Base-by-base conservation (phyloP, 192 early-diverging fungal genomes). In the Dimargaris cristalligena region DNA sequence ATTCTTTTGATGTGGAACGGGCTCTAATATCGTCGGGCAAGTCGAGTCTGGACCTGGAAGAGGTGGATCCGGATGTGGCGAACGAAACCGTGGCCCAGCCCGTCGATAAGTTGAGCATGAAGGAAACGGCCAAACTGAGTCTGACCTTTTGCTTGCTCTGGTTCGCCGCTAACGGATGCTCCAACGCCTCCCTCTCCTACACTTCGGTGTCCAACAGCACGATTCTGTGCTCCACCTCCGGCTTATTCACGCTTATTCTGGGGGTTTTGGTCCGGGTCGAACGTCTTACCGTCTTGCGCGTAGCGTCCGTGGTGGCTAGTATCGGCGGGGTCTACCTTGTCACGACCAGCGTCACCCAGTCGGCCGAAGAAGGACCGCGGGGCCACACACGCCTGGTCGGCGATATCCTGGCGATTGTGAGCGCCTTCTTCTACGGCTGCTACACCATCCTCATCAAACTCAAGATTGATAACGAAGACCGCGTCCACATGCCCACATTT, bases 101-200 rank as follows among this genome's bases (percentile, higher is more conserved):
- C n/a, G 25, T 54, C 3, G 52, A 54, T 4, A 54, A 54, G 61
- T 63, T 74, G 45, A 64, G 64, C 0, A 49, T 62, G 29, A 55
- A 66, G 29, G 74, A 84, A 68, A 78, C 78, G 16, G 79, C 80
- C 0, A 62, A 74, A 59, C 71, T 86, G 41, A 79, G 84, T 1
- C 62, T 82, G 30, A 64, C 63, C 0, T 90, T 90, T 62, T 86
- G 86, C 65, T 65, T 84, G 13, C 67, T 88, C 51, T 90, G 88
- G 88, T 90, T 90, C 73, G 74, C 77, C 29, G 88, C 86, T 57
- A 88, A 88, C 63, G 78, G 79, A 68, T 67, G 77, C 2, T 82
- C 76, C 34, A 90, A 87, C 62, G 75, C 81, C 10, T 83, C 83
- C 34, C 71, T 88, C 45, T 80, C 83, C 0, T 84, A 84, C 61